A percentile compares a stretch with the other conserved stretches of the same genome.
Conservation (phyloP, 2,329 filamentous ascomycete genomes). For the Fusarium decemcellulare region DNA sequence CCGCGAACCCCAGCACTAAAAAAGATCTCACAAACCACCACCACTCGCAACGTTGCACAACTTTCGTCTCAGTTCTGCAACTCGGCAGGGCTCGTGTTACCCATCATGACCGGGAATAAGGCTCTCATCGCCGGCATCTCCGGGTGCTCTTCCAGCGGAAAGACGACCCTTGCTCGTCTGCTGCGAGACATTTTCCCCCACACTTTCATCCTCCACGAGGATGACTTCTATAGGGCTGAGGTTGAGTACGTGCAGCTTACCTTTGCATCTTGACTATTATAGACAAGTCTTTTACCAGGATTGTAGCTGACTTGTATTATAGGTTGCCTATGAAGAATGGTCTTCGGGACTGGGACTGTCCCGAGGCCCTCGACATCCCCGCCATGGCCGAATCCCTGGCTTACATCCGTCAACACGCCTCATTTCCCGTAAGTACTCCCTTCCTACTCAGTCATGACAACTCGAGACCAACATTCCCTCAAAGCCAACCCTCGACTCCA, state of each 20-base stretch:
- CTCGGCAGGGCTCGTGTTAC: neutral
- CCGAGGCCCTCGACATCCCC: slow-evolving; percentile 81
- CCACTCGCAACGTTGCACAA: too few relatives aligned
- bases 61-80: neutral
- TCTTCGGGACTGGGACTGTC: slow-evolving; percentile 92
- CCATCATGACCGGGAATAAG: slow-evolving; percentile 55
- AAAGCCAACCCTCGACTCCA: slow-evolving; percentile 51
- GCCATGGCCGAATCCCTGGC: slow-evolving; percentile 76
- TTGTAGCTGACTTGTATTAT: neutral
- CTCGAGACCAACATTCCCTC: neutral
- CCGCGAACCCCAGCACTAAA: too few relatives aligned
- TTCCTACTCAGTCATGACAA: neutral
- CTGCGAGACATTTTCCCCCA: slow-evolving; percentile 85
- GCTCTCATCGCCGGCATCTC: slow-evolving; percentile 84
- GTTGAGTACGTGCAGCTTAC: slow-evolving; percentile 66
- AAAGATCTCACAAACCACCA: neutral
- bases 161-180: slow-evolving; percentile 91
- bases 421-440: slow-evolving; percentile 68
- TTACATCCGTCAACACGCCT: slow-evolving; percentile 79
- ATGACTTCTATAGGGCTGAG: slow-evolving; percentile 95
- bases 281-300: neutral
- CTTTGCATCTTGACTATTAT: neutral
- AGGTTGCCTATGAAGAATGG: slow-evolving; percentile 69
- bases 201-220: slow-evolving; percentile 90
- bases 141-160: slow-evolving; percentile 92